A percentile compares a stretch with the other conserved stretches of the same genome.
These are phyloP conservation scores for Acrodontium crateriforme DNA, from an alignment of 2,329 filamentous ascomycete species.

Conservation along the genomic window DNA sequence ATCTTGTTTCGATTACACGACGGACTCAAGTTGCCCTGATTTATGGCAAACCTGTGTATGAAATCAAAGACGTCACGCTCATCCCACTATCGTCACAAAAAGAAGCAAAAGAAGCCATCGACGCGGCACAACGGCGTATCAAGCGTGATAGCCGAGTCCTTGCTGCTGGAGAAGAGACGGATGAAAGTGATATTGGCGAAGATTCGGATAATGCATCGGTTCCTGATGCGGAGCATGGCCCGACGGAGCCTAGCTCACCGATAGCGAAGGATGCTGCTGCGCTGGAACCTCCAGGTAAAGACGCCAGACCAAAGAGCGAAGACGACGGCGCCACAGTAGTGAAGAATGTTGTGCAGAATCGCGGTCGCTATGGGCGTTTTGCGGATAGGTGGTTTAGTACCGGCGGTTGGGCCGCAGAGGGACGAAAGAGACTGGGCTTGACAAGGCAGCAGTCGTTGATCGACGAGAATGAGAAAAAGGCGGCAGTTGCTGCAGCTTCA, in stretches of 20 bases:
- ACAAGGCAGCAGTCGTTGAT: constrained; percentile 35
- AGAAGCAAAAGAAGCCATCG: constrained; percentile 62
- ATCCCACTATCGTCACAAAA: constrained; percentile 67
- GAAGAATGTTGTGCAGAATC: constrained; percentile 73
- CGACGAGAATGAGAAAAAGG: constrained; percentile 21
- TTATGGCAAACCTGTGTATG: constrained; percentile 67
- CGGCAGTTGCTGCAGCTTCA: constrained; percentile 16
- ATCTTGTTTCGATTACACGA: constrained; percentile 73
- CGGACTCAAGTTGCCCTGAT: constrained; percentile 83
- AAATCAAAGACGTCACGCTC: constrained; percentile 77
- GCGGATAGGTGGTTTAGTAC: constrained; percentile 84
- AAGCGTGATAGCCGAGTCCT: constrained; percentile 20
- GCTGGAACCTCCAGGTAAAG: constrained; percentile 20
- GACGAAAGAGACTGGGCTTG: constrained; percentile 55
- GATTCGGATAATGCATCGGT: constrained; percentile 20
- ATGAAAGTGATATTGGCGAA: constrained; percentile 15
- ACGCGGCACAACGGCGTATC: constrained; percentile 40
- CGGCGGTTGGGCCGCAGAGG: constrained; percentile 52
- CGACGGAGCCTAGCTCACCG: constrained; percentile 7
- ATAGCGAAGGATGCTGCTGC: constrained; percentile 13
- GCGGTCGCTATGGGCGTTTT: constrained; percentile 77
- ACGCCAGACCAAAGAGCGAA: constrained; percentile 16
- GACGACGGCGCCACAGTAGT: constrained; percentile 51
- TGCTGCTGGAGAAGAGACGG: constrained; percentile 19
- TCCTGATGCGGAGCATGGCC: constrained; percentile 15